Percentiles rank a stretch among this genome's conserved stretches.
Evolutionary conservation across 1,139 yeast genomes (phyloP).

Genomic region (Saccharomyces pastorianus): DNA sequence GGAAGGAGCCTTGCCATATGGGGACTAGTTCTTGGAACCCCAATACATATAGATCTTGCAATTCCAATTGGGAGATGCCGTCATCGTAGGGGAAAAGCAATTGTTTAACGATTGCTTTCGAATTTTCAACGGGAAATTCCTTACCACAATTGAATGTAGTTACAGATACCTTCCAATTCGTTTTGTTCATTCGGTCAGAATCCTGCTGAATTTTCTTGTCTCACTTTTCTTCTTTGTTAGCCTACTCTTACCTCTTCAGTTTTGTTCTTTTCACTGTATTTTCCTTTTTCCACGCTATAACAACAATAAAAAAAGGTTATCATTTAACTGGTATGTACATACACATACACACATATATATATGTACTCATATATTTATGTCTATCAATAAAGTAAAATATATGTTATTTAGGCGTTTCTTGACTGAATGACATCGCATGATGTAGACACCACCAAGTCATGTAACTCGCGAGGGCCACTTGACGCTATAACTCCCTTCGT

Average conservation of each 20-base stretch:
- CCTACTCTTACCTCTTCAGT: neutral
- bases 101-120: constrained; percentile 7
- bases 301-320: neutral
- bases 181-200: neutral
- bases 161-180: constrained; percentile 12
- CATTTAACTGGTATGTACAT: neutral
- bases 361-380: neutral
- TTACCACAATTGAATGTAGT: constrained; percentile 30
- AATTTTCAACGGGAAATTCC: constrained; percentile 19
- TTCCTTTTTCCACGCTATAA: neutral
- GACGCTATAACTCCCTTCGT: constrained; percentile 93
- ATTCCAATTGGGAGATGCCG: constrained; percentile 2
- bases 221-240: neutral
- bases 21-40: constrained; percentile 73
- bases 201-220: neutral
- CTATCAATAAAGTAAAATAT: neutral
- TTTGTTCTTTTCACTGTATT: neutral
- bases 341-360: neutral
- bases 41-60: constrained; percentile 50
- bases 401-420: constrained; percentile 8
- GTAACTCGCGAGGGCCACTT: constrained; percentile 45
- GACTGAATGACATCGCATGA: constrained; percentile 36
- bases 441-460: constrained; percentile 52
- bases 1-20: constrained; percentile 53
- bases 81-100: constrained; percentile 15